These are phyloP conservation scores for Phytophthora boehmeriae DNA, from an alignment of 352 stramenopile species.

Conservation along the genomic window DNA sequence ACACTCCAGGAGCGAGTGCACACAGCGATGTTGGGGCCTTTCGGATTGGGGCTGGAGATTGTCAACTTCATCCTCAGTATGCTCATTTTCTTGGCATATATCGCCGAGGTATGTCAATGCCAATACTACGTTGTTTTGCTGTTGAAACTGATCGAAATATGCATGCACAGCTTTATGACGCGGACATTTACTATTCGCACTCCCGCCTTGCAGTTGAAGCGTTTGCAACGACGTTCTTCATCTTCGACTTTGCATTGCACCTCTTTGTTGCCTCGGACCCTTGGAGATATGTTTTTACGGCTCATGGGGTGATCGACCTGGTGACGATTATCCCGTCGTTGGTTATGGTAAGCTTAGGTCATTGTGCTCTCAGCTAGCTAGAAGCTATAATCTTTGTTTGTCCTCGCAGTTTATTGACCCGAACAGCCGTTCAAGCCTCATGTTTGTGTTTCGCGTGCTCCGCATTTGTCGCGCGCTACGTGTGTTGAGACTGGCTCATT, in stretches of 20 bases:
- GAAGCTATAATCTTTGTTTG: background rate
- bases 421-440: slow-evolving; percentile 47
- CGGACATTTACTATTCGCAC: slow-evolving; percentile 21
- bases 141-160: background rate
- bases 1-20: slow-evolving; percentile 50
- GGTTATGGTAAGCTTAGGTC: slow-evolving; percentile 53
- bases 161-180: slow-evolving; percentile 47
- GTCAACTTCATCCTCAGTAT: slow-evolving; percentile 66
- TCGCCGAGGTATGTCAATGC: slow-evolving; percentile 47
- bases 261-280: slow-evolving; percentile 50
- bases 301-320: slow-evolving; percentile 68
- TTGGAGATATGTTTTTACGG: slow-evolving; percentile 54
- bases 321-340: slow-evolving; percentile 71
- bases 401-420: slow-evolving; percentile 49
- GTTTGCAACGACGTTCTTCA: slow-evolving; percentile 58
- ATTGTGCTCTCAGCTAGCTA: too few species aligned
- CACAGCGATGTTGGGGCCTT: slow-evolving; percentile 34
- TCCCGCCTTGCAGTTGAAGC: slow-evolving; percentile 43
- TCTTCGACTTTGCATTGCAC: slow-evolving; percentile 69
- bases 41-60: slow-evolving; percentile 57
- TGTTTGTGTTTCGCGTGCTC: slow-evolving; percentile 74
- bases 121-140: background rate
- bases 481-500: slow-evolving; percentile 59
- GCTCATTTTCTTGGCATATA: slow-evolving; percentile 64
- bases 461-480: slow-evolving; percentile 72